These are phyloP conservation scores for Medakamo hakoo DNA, from an alignment of 139 green algal species.

Conservation along the genomic window DNA sequence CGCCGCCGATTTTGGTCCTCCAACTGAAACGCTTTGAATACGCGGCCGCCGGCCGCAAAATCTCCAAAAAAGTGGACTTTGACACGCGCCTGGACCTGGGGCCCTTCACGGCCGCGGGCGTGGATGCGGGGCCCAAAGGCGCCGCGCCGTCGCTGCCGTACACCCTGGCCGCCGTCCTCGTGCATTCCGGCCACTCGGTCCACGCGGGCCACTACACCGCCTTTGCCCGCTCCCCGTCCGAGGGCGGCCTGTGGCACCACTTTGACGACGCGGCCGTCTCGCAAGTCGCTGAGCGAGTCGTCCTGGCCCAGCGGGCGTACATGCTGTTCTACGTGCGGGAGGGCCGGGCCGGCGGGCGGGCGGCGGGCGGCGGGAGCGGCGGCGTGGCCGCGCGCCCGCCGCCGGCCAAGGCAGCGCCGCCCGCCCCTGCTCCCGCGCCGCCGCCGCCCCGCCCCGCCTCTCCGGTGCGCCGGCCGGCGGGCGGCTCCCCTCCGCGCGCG, in stretches of 20 bases:
- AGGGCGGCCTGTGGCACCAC: conserved; percentile 58
- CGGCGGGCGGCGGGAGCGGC: conserved; percentile 6
- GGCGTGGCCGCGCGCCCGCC: neutral
- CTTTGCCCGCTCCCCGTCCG: conserved; percentile 63
- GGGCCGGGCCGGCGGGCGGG: neutral
- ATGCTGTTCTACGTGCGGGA: conserved; percentile 83
- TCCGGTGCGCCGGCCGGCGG: too few species aligned
- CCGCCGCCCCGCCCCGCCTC: neutral
- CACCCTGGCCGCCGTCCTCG: conserved; percentile 76
- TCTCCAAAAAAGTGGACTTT: conserved; percentile 72
- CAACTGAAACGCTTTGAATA: conserved; percentile 87
- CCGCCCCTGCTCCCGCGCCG: neutral
- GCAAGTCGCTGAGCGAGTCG: conserved; percentile 44
- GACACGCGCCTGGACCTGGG: conserved; percentile 49
- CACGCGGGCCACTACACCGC: conserved; percentile 81
- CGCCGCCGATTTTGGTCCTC: conserved; percentile 70
- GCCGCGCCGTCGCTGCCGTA: conserved; percentile 31
- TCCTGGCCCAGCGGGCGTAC: conserved; percentile 79
- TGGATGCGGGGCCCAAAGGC: neutral
- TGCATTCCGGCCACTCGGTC: conserved; percentile 65
- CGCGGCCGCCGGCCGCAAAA: conserved; percentile 54
- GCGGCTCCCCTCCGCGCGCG: too few species aligned
- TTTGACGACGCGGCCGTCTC: conserved; percentile 62
- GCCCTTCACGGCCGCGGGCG: conserved; percentile 37
- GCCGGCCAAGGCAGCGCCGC: neutral